These are phyloP conservation scores for Trametes cingulata DNA, from an alignment of 768 basidiomycete genomes.

Conservation along the genomic window DNA sequence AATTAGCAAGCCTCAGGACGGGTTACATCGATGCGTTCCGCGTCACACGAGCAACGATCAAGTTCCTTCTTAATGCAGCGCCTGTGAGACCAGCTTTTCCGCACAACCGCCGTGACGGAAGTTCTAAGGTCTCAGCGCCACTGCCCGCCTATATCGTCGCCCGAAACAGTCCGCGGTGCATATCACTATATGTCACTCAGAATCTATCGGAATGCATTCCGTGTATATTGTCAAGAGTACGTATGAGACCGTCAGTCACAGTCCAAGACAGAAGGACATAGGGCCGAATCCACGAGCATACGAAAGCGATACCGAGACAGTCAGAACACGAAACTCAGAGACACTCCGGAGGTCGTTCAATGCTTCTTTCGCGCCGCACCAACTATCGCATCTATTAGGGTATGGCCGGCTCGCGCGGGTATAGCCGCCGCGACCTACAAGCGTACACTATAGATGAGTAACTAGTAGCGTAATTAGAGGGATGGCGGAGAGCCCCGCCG, in stretches of 20 bases:
- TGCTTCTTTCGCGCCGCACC: not conserved
- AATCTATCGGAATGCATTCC: constrained; percentile 7
- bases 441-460: constrained; percentile 3
- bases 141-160: not conserved
- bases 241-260: not conserved
- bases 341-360: not conserved
- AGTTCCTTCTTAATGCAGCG: too few relatives aligned
- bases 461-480: not conserved
- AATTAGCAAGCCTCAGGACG: not conserved
- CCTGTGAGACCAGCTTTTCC: too few relatives aligned
- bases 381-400: constrained; percentile 1
- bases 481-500: not conserved
- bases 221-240: not conserved
- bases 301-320: not conserved
- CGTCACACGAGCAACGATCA: too few relatives aligned
- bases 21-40: too few relatives aligned
- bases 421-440: constrained; percentile 11
- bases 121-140: too few relatives aligned
- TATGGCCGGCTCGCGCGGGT: constrained; percentile 16
- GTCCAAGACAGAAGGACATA: not conserved
- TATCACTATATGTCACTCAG: not conserved
- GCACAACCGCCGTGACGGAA: too few relatives aligned
- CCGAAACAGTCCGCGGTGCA: not conserved
- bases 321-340: not conserved
- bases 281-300: not conserved